Evolutionary conservation across 2,329 filamentous ascomycete genomes (phyloP).

Genomic region (Stachybotrys chlorohalonatus): DNA sequence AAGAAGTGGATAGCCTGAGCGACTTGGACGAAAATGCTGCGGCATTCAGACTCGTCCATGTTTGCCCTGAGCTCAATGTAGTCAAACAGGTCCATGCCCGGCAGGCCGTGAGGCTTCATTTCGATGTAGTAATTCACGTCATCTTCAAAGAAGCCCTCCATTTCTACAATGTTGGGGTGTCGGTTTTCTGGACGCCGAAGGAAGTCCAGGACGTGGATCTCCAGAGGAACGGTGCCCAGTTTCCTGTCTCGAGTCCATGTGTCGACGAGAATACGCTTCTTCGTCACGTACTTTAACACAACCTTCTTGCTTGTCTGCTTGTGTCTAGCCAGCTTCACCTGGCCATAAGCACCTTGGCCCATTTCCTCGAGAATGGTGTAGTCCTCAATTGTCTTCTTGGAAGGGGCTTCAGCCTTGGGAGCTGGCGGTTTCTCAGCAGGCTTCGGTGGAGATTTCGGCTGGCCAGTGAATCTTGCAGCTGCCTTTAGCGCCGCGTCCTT

Average conservation of each 20-base stretch:
- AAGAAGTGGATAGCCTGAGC: constrained; percentile 83
- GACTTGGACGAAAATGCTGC: constrained; percentile 92
- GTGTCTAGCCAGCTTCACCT: constrained; percentile 89
- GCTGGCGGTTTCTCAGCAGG: constrained; percentile 21
- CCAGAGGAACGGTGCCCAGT: constrained; percentile 87
- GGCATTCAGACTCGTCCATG: constrained; percentile 91
- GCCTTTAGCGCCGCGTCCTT: constrained; percentile 48
- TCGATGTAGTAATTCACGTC: constrained; percentile 97
- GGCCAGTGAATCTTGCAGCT: constrained; percentile 42
- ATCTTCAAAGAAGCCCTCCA: constrained; percentile 69
- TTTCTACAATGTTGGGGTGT: constrained; percentile 64
- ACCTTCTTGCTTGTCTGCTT: constrained; percentile 75
- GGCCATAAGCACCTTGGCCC: constrained; percentile 95
- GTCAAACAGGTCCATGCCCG: constrained; percentile 97
- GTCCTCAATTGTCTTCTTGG: constrained; percentile 81
- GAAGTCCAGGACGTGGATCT: constrained; percentile 95
- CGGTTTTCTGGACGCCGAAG: constrained; percentile 63
- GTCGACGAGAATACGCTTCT: constrained; percentile 90
- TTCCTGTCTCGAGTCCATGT: constrained; percentile 94
- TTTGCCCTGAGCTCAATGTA: constrained; percentile 95
- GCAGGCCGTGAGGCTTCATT: constrained; percentile 89
- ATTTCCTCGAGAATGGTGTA: constrained; percentile 94
- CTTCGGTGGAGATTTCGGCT: constrained; percentile 20
- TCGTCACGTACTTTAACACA: constrained; percentile 96
- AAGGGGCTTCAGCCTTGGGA: constrained; percentile 26